A percentile compares a stretch with the other conserved stretches of the same genome.
These are phyloP conservation scores for Trichoderma aggressivum DNA, from an alignment of 2,329 filamentous ascomycete genomes.

Conservation along the genomic window DNA sequence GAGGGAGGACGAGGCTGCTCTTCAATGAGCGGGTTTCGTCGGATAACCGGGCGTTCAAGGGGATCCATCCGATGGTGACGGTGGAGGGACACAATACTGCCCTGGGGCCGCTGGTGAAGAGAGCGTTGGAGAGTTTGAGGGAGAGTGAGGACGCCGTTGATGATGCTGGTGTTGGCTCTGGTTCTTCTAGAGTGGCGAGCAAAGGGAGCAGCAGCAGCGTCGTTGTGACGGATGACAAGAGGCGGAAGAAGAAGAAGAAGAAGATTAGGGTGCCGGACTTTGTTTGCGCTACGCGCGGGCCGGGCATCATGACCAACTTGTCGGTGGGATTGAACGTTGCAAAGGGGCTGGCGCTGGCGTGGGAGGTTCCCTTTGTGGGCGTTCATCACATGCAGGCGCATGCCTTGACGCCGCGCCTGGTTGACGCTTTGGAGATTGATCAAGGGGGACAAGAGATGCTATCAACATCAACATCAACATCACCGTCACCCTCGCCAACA, in stretches of 20 bases:
- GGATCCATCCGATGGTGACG: conserved; percentile 76
- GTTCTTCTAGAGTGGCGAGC: conserved; percentile 16
- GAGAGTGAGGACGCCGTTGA: conserved; percentile 17
- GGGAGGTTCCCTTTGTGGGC: conserved; percentile 76
- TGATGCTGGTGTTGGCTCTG: neutral
- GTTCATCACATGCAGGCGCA: conserved; percentile 99
- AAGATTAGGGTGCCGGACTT: conserved; percentile 64
- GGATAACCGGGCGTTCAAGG: conserved; percentile 69
- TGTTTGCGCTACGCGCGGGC: conserved; percentile 84
- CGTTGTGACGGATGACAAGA: neutral
- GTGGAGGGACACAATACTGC: conserved; percentile 71
- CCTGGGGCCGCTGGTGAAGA: conserved; percentile 64
- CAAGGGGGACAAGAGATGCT: neutral
- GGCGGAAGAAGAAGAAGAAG: neutral
- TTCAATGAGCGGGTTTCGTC: conserved; percentile 82
- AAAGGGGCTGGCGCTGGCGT: conserved; percentile 82
- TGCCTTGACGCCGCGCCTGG: conserved; percentile 79
- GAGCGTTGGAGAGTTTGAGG: conserved; percentile 57
- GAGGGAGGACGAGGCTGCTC: conserved; percentile 55
- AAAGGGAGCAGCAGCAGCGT: neutral
- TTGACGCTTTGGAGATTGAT: conserved; percentile 45
- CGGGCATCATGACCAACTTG: conserved; percentile 80
- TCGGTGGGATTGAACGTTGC: conserved; percentile 75
- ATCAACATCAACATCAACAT: neutral
- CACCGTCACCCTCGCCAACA: conserved; percentile 39